Conservation (phyloP, 1,139 yeast species). For the Fermentozyma sake region DNA sequence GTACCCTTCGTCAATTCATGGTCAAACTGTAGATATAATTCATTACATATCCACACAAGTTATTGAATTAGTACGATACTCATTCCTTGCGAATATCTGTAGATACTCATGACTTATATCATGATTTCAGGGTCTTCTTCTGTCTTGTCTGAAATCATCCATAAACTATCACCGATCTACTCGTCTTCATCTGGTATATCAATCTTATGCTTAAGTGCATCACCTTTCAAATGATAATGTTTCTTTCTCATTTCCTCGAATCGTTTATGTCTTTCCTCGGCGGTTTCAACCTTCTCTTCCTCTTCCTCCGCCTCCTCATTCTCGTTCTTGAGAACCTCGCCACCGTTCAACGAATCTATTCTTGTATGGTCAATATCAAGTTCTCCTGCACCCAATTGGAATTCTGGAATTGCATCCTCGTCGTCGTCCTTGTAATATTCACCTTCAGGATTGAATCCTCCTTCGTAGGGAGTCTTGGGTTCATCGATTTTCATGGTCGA, state of each 20-base stretch:
- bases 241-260: constrained; percentile 75
- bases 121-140: not conserved
- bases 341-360: constrained; percentile 28
- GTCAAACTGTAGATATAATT: too few species aligned
- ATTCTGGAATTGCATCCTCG: constrained; percentile 47
- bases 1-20: too few species aligned
- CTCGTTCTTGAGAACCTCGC: constrained; percentile 26
- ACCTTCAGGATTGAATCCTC: constrained; percentile 79
- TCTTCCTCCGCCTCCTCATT: constrained; percentile 22
- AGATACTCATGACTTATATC: not conserved
- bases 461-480: constrained; percentile 96
- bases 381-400: constrained; percentile 43
- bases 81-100: too few species aligned
- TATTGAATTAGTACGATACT: too few species aligned
- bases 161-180: not conserved
- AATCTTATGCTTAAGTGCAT: constrained; percentile 40
- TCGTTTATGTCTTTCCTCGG: constrained; percentile 58
- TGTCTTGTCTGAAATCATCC: constrained; percentile 1
- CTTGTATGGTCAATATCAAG: constrained; percentile 33
- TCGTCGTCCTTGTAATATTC: constrained; percentile 79
- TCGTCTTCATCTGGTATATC: constrained; percentile 23
- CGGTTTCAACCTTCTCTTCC: constrained; percentile 36
- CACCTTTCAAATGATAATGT: constrained; percentile 71
- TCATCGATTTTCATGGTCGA: constrained; percentile 87
- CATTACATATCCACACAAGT: too few species aligned